phyloP scores from a whole-genome alignment of 2,329 filamentous ascomycete genomes.

The Fusarium transvaalense region DNA sequence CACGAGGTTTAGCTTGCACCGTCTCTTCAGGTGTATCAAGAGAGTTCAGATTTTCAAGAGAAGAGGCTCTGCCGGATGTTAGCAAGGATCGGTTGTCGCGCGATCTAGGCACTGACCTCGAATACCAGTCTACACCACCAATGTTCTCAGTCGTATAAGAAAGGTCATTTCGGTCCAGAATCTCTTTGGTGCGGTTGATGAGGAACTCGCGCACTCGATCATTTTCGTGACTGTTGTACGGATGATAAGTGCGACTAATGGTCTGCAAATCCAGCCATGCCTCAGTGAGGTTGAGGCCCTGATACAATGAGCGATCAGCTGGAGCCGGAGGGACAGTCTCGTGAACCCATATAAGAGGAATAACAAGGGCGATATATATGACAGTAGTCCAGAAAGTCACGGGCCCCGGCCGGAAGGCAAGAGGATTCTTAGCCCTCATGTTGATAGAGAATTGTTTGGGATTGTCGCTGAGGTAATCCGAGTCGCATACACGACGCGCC shows the following conservation, averaged over 20 bases:
- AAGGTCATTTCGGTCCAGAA: constrained; percentile 72
- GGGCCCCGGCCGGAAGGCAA: constrained; percentile 83
- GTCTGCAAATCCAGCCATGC: constrained; percentile 87
- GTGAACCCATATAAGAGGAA: constrained; percentile 79
- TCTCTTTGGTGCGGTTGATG: constrained; percentile 75
- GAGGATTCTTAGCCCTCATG: constrained; percentile 60
- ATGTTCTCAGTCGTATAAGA: constrained; percentile 58
- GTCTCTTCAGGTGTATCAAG: neutral
- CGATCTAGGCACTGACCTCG: constrained; percentile 37
- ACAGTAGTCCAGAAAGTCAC: constrained; percentile 84
- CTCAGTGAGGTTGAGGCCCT: constrained; percentile 82
- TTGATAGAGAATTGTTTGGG: constrained; percentile 12
- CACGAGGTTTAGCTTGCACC: constrained; percentile 31
- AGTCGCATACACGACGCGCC: constrained; percentile 17
- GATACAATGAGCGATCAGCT: constrained; percentile 57
- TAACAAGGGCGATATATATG: constrained; percentile 82
- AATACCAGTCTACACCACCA: constrained; percentile 50
- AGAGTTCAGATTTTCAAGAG: neutral
- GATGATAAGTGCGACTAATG: constrained; percentile 82
- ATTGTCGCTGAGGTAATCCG: constrained; percentile 21
- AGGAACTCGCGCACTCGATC: constrained; percentile 84
- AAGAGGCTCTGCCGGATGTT: constrained; percentile 21
- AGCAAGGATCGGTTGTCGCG: neutral
- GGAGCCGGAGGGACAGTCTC: constrained; percentile 79
- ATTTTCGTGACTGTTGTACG: constrained; percentile 88